phyloP scores from a whole-genome alignment of 2,329 filamentous ascomycete genomes.

The Hortaea werneckii region DNA sequence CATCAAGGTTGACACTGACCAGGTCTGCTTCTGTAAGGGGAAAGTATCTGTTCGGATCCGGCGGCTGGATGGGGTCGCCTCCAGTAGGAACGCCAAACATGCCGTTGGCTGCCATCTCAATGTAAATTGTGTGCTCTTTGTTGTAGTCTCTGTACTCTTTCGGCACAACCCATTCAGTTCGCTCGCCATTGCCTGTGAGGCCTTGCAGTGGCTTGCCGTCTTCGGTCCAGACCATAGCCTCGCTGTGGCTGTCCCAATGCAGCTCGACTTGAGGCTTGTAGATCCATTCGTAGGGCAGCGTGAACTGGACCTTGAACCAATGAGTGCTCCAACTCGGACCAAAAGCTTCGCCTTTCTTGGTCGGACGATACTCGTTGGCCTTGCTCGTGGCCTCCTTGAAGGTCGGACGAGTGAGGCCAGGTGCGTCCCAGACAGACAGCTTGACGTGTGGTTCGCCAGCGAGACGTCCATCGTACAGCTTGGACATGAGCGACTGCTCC shows the following conservation, averaged over 20 bases:
- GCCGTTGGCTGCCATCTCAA: slow-evolving; percentile 97
- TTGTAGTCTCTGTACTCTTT: slow-evolving; percentile 65
- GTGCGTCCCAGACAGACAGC: slow-evolving; percentile 58
- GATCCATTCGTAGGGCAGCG: slow-evolving; percentile 60
- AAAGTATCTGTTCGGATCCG: slow-evolving; percentile 74
- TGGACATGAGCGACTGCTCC: slow-evolving; percentile 40
- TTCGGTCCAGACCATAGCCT: slow-evolving; percentile 88
- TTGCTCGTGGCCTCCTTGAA: slow-evolving; percentile 70
- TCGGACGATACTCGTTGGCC: slow-evolving; percentile 59
- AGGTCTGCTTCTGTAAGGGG: slow-evolving; percentile 69
- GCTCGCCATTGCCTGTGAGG: slow-evolving; percentile 78
- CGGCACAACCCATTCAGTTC: slow-evolving; percentile 85
- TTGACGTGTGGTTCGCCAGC: slow-evolving; percentile 69
- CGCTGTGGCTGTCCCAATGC: slow-evolving; percentile 91
- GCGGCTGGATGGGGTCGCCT: slow-evolving; percentile 80
- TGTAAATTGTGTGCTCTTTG: slow-evolving; percentile 78
- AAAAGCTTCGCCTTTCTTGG: slow-evolving; percentile 67
- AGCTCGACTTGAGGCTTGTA: slow-evolving; percentile 81
- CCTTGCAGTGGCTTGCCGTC: slow-evolving; percentile 87
- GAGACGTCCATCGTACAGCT: slow-evolving; percentile 58
- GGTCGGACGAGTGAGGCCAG: slow-evolving; percentile 65
- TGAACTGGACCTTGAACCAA: slow-evolving; percentile 83
- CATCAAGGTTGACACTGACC: slow-evolving; percentile 77
- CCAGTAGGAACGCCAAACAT: slow-evolving; percentile 93
- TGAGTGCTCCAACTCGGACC: slow-evolving; percentile 96